Evolutionary conservation across 768 basidiomycete species (phyloP).

Genomic region (Tremella yokohamensis): DNA sequence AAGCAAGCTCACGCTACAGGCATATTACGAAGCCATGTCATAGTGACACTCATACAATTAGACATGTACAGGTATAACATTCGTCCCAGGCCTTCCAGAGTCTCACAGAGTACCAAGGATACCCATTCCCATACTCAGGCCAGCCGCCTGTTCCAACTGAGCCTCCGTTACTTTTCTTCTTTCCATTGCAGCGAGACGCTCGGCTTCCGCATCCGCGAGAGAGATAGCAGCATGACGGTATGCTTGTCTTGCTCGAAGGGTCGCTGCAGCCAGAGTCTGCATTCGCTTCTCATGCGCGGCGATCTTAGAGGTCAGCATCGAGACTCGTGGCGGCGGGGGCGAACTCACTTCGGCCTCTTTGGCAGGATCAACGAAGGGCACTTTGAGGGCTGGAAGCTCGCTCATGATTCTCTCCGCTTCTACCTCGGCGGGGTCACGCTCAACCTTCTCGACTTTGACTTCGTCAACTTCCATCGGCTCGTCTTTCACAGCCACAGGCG

Average conservation of each 20-base stretch:
- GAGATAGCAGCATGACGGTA: conserved; percentile 20
- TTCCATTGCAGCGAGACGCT: conserved; percentile 32
- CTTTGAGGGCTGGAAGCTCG: background rate
- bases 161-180: conserved; percentile 30
- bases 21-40: conserved; percentile 22
- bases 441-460: conserved; percentile 1
- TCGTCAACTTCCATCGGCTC: background rate
- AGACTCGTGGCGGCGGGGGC: background rate
- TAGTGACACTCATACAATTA: background rate
- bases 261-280: background rate
- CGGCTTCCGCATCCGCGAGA: conserved; percentile 40
- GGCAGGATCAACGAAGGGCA: background rate
- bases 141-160: conserved; percentile 22
- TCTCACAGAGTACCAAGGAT: background rate
- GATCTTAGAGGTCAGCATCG: background rate
- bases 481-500: background rate
- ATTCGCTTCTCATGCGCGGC: background rate
- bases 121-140: conserved; percentile 11
- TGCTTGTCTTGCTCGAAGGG: background rate
- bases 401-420: background rate
- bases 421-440: background rate
- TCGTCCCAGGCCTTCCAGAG: background rate
- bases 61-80: background rate
- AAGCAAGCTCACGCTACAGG: conserved; percentile 1
- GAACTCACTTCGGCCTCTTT: conserved; percentile 1